Conservation (phyloP, 768 basidiomycete genomes). For the Termitomyces sp. region DNA sequence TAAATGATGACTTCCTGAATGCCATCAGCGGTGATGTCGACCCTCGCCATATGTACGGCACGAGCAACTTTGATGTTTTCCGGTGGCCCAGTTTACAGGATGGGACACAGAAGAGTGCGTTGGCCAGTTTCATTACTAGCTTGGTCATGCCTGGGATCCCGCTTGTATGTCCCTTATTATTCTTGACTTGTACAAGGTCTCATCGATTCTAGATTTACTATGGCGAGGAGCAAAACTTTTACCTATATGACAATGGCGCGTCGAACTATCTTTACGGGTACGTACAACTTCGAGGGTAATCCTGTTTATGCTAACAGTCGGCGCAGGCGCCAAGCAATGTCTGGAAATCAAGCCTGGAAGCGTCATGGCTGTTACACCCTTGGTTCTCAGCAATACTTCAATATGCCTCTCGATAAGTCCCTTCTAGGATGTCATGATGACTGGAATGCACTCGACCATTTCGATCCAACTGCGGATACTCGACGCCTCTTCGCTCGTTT, state of each 20-base stretch:
- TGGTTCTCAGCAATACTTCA: slow-evolving; percentile 90
- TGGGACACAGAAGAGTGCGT: slow-evolving; percentile 69
- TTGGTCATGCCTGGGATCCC: slow-evolving; percentile 86
- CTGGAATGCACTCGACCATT: slow-evolving; percentile 93
- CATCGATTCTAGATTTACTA: slow-evolving; percentile 55
- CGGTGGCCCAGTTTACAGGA: slow-evolving; percentile 88
- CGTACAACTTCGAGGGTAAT: slow-evolving; percentile 14
- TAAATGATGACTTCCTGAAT: slow-evolving; percentile 84
- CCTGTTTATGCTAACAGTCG: neutral
- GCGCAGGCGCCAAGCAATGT: slow-evolving; percentile 87
- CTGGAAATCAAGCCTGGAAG: slow-evolving; percentile 80
- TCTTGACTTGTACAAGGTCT: neutral
- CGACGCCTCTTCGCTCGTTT: slow-evolving; percentile 73
- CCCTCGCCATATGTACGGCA: slow-evolving; percentile 86
- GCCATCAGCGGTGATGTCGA: slow-evolving; percentile 59
- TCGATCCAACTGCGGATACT: slow-evolving; percentile 81
- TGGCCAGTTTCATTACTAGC: slow-evolving; percentile 75
- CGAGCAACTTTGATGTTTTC: slow-evolving; percentile 94
- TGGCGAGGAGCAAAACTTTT: slow-evolving; percentile 91
- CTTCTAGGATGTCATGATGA: slow-evolving; percentile 82
- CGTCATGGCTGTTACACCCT: slow-evolving; percentile 89
- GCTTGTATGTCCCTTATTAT: slow-evolving; percentile 40
- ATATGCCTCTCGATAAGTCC: slow-evolving; percentile 79
- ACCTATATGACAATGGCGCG: slow-evolving; percentile 83
- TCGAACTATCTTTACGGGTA: slow-evolving; percentile 89